Evolutionary conservation across 768 basidiomycete species (phyloP), one percentile per base, ranked within the genome.

Genomic region (Scleroderma bovista): DNA sequence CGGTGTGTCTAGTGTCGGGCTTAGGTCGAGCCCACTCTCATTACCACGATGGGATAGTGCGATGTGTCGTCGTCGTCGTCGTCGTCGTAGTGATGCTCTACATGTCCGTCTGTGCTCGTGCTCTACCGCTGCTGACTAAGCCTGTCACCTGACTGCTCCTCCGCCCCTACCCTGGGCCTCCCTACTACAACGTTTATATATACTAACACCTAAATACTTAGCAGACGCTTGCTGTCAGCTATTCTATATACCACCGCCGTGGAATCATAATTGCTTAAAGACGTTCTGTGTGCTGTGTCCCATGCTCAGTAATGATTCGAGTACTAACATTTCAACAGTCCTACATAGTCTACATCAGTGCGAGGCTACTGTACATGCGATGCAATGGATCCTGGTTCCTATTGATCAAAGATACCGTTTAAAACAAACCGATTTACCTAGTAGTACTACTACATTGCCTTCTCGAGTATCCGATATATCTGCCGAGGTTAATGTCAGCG

Each of bases 381-480:
- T 20, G 39, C n/a, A 40, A n/a, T 31, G 44, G 10, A 16, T 51
- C 29, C 15, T 48, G 15, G 16, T 20, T 51, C 29, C 15, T 48
- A 16, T 12, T 20, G 16, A n/a, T 36, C 34, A 36, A 15, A n/a
- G 13, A n/a, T 13, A 36, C 12, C 6, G 20, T 26, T 40, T 34
- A 12, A 19, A 50, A 7, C 15, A 47, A 41, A 32, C 20, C 17
- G 38, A n/a, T 23, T 19, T 36, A 46, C 26, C n/a, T n/a, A n/a
- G n/a, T n/a, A 47, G 31, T 42, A 22, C 32, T 19, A 32, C 33
- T 48, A 47, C 53, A 52, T 32, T 9, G 29, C 31, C 20, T 45
- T 45, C 54, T 72, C 71, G 51, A 73, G 54, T 13, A 72, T 69
- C 34, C 73, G 63, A 51, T 69, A 74, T 34, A 75, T 62, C 74